phyloP scores from a whole-genome alignment of 306 rosid species.

The Medicago ruthenica region DNA sequence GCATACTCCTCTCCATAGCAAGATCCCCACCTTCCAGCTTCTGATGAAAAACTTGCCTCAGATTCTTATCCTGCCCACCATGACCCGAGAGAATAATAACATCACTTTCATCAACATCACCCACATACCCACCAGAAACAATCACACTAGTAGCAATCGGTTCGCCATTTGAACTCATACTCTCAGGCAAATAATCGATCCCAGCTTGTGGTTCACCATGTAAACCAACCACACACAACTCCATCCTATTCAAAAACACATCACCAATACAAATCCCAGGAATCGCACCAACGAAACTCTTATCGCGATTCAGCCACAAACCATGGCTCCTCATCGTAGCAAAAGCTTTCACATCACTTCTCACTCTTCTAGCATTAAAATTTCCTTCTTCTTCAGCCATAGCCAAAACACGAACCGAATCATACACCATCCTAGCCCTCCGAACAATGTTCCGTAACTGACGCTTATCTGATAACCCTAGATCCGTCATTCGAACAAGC shows the following conservation, averaged over 20 bases:
- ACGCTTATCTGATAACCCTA: slow-evolving; percentile 59
- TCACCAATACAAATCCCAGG: slow-evolving; percentile 91
- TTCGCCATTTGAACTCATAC: slow-evolving; percentile 87
- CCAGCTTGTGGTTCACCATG: slow-evolving; percentile 95
- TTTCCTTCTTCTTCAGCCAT: slow-evolving; percentile 59
- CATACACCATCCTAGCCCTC: slow-evolving; percentile 75
- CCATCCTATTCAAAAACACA: slow-evolving; percentile 83
- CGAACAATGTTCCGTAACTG: slow-evolving; percentile 69
- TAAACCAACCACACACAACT: slow-evolving; percentile 81
- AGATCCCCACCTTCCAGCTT: slow-evolving; percentile 92
- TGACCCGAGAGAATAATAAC: slow-evolving; percentile 89
- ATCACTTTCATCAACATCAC: slow-evolving; percentile 84
- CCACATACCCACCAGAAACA: slow-evolving; percentile 94
- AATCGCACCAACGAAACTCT: slow-evolving; percentile 86
- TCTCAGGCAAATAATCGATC: slow-evolving; percentile 83
- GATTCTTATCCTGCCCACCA: slow-evolving; percentile 87
- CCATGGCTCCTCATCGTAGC: slow-evolving; percentile 65
- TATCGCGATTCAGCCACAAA: slow-evolving; percentile 87
- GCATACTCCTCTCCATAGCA: slow-evolving; percentile 94
- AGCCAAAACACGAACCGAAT: slow-evolving; percentile 66
- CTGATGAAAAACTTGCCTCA: slow-evolving; percentile 75
- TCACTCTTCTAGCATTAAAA: slow-evolving; percentile 39
- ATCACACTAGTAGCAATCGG: slow-evolving; percentile 93
- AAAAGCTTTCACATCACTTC: slow-evolving; percentile 77
- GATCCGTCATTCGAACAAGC: slow-evolving; percentile 77